Percentiles rank a stretch among this genome's conserved stretches.
Conservation (phyloP, 495 filamentous ascomycete species). For the Tuber melanosporum region DNA sequence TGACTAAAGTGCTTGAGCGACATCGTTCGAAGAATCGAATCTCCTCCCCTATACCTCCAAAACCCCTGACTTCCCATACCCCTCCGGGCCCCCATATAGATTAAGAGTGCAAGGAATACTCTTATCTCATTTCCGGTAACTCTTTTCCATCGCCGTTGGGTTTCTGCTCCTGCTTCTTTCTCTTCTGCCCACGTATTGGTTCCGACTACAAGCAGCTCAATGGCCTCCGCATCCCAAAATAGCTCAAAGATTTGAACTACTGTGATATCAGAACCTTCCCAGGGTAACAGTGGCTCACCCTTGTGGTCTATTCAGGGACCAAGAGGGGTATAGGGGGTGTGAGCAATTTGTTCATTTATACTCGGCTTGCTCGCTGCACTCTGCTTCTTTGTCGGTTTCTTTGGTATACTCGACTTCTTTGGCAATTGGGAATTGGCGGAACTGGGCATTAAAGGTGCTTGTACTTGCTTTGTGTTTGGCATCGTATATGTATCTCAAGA, state of each 20-base stretch:
- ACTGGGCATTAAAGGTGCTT: no score
- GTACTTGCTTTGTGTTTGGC: no score
- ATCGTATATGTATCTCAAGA: no score
- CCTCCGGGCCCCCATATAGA: not conserved
- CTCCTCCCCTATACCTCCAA: not conserved
- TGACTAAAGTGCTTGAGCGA: constrained; percentile 9
- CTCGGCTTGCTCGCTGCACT: no score
- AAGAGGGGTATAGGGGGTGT: no score
- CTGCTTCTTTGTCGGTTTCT: no score
- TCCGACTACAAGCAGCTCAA: not conserved
- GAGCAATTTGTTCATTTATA: no score
- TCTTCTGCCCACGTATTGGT: not conserved
- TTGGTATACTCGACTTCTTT: no score
- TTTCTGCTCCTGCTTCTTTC: not conserved
- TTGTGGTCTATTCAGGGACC: not conserved
- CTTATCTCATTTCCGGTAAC: not conserved
- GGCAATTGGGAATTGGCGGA: no score
- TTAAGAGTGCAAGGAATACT: not conserved
- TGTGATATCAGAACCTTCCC: not conserved
- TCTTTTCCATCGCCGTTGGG: not conserved
- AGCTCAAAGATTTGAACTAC: not conserved
- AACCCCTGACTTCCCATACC: not conserved
- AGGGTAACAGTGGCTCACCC: not conserved
- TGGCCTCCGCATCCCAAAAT: not conserved
- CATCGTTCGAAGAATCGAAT: not conserved